Evolutionary conservation across 1,139 yeast genomes (phyloP), one percentile per base, ranked within the genome.

Genomic region (Yamadazyma blattariae): DNA sequence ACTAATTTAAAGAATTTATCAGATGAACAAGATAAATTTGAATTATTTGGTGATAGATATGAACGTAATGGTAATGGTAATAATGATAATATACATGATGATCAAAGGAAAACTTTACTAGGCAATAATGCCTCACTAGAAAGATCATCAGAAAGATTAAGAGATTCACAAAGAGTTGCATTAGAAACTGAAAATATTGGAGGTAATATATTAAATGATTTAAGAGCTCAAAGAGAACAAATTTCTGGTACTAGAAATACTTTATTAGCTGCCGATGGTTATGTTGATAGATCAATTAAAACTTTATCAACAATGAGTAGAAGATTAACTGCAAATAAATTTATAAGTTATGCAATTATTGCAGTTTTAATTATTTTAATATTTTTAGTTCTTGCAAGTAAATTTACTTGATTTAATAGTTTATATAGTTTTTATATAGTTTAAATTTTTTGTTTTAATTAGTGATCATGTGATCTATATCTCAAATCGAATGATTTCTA

Each of bases 151-250:
- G 94, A 89, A 46, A 72, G 96, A 50, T 70, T 94, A 38, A 74
- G 84, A 42, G 97, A 92, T 31, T 84, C 95, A 27, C 95, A 92
- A 47, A 72, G 97, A 44, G 70, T 90, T 5, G 98, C 98, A 3
- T 70, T 85, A 38, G 98, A 94, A 51, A 90, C 98, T 0, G 98
- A 92, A 57, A 72, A 74, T 30, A 79, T 94, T 35, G 99, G 99
- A 1, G 88, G 97, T 8, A 85, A 86, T 47, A 92, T 94, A 38
- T 73, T 94, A 59, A 82, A 82, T 52, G 96, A 92, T 57, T 68
- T 94, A 48, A 71, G 97, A 41, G 83, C 95, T 15, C 99, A 94
- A 64, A 71, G 98, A 40, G 98, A 94, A 52, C 97, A 95, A 53
- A 78, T 94, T 35, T 64, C 77, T 33, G 89, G 90, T 46, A 79